Evolutionary conservation across 768 basidiomycete genomes (phyloP).

Genomic region (Podaxis sp.): DNA sequence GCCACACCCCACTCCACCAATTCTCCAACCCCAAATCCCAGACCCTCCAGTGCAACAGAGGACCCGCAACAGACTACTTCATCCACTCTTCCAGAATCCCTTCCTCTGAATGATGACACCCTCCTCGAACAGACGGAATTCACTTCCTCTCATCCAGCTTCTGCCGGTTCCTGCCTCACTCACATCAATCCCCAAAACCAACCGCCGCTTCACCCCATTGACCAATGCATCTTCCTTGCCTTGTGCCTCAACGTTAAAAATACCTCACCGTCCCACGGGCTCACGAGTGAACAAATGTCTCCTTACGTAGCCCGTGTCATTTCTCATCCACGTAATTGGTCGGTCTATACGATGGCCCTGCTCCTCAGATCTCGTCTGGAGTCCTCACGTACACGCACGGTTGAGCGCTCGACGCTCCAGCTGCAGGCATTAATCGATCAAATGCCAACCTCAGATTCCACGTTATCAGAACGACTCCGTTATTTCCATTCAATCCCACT

Average conservation of each 20-base stretch:
- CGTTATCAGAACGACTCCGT: conserved; percentile 68
- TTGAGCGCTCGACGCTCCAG: conserved; percentile 90
- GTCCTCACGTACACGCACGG: conserved; percentile 83
- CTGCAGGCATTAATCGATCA: conserved; percentile 96
- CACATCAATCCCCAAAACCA: conserved; percentile 84
- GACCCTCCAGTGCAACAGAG: conserved; percentile 10
- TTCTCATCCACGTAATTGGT: conserved; percentile 91
- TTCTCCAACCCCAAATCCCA: conserved; percentile 14
- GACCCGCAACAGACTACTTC: conserved; percentile 16
- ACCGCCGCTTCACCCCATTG: conserved; percentile 86
- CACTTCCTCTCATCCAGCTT: conserved; percentile 65
- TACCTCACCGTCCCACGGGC: conserved; percentile 84
- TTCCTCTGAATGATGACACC: conserved; percentile 93
- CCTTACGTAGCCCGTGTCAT: conserved; percentile 91
- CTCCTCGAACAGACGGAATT: conserved; percentile 93
- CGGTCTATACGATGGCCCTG: conserved; percentile 94
- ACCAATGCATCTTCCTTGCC: conserved; percentile 89
- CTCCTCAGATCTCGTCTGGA: conserved; percentile 92
- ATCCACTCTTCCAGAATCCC: conserved; percentile 63
- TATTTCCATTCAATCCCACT: conserved; percentile 82
- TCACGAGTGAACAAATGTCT: conserved; percentile 89
- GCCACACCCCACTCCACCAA: conserved; percentile 16
- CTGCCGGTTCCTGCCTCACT: conserved; percentile 46
- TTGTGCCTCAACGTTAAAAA: conserved; percentile 91
- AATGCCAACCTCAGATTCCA: conserved; percentile 86